A percentile compares a stretch with the other conserved stretches of the same genome.
Conservation (phyloP, 2,329 filamentous ascomycete species). For the Botrytis deweyae region DNA sequence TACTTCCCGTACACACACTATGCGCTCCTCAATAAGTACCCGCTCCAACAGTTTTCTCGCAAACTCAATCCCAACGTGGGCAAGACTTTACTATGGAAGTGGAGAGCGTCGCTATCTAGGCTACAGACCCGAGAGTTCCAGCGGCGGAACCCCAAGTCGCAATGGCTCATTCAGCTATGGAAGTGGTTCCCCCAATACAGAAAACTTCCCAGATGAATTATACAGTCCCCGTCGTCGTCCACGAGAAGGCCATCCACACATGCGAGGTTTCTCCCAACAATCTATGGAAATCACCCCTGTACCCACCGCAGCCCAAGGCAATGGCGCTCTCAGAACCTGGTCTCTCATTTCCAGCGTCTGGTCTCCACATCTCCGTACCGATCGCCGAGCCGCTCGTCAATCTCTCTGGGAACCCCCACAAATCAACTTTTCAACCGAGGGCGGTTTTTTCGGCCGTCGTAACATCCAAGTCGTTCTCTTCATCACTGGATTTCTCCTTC, state of each 20-base stretch:
- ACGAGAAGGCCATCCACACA: constrained; percentile 40
- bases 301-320: constrained; percentile 24
- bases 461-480: constrained; percentile 77
- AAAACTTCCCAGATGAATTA: constrained; percentile 48
- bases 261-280: constrained; percentile 28
- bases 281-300: constrained; percentile 49
- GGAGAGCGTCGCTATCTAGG: constrained; percentile 57
- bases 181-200: constrained; percentile 51
- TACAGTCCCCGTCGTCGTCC: constrained; percentile 49
- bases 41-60: constrained; percentile 46
- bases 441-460: constrained; percentile 60
- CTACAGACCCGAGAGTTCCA: constrained; percentile 35
- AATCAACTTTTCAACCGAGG: constrained; percentile 61
- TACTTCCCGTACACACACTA: constrained; percentile 38
- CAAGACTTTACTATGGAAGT: constrained; percentile 68
- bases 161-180: constrained; percentile 43
- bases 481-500: constrained; percentile 73
- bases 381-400: constrained; percentile 56
- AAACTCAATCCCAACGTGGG: constrained; percentile 47
- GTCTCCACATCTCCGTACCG: constrained; percentile 70
- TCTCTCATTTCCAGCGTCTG: constrained; percentile 62
- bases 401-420: constrained; percentile 75
- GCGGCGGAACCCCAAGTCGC: constrained; percentile 45
- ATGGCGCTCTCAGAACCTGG: constrained; percentile 42
- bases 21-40: constrained; percentile 43